These are phyloP conservation scores for Penicillium salamii DNA, from an alignment of 495 filamentous ascomycete genomes.

Conservation along the genomic window DNA sequence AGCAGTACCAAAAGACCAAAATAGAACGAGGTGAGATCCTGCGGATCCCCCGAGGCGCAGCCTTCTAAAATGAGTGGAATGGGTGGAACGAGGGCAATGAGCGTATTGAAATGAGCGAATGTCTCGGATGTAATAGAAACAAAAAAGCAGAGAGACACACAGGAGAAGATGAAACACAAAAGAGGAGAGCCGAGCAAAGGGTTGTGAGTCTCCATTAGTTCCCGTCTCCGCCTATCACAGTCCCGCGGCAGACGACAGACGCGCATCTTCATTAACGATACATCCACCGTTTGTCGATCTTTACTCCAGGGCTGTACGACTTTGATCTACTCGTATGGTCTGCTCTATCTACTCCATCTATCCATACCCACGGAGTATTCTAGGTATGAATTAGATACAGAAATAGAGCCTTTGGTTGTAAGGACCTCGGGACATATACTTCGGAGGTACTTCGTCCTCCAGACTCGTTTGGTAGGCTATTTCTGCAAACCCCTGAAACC, in stretches of 20 bases:
- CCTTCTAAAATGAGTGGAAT: neutral
- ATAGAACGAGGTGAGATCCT: conserved; percentile 1
- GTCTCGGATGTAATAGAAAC: neutral
- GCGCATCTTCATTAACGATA: conserved; percentile 24
- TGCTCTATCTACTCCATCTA: no score
- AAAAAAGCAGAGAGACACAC: conserved; percentile 2
- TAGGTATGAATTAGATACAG: no score
- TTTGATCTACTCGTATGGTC: no score
- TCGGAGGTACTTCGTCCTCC: no score
- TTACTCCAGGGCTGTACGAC: no score
- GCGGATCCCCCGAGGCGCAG: neutral
- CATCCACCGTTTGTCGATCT: conserved; percentile 30
- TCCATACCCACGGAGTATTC: no score
- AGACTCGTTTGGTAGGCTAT: no score
- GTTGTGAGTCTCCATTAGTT: conserved; percentile 10
- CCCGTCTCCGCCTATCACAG: conserved; percentile 23
- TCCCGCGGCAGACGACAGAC: conserved; percentile 9
- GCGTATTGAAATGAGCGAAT: no score
- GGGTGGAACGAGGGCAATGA: no score
- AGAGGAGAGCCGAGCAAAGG: conserved; percentile 15
- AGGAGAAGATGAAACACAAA: conserved; percentile 21
- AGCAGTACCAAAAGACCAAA: neutral
- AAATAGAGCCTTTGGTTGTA: no score
- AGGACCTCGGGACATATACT: no score
- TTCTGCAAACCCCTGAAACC: no score